Percentiles rank a stretch among this genome's conserved stretches.
These are phyloP conservation scores for Erysimum cheiranthoides DNA, from an alignment of 345 rosid species.

Conservation along the genomic window DNA sequence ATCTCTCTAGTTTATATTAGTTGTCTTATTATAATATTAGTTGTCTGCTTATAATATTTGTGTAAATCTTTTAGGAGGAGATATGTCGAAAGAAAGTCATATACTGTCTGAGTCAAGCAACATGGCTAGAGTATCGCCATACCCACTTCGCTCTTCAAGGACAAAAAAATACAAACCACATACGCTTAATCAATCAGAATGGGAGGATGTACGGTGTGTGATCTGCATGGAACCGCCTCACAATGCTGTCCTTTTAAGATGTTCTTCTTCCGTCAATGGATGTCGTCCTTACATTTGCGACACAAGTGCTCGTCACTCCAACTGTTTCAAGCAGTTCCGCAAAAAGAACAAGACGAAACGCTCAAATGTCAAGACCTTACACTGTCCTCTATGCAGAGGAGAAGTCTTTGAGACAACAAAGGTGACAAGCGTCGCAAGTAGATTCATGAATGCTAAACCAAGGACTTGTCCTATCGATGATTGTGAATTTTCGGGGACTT, in stretches of 20 bases:
- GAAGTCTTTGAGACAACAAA: conserved; percentile 79
- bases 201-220: conserved; percentile 79
- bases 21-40: too few relatives aligned
- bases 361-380: conserved; percentile 46
- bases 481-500: conserved; percentile 70
- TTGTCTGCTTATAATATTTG: neutral
- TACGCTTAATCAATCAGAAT: conserved; percentile 24
- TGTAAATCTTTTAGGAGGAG: neutral
- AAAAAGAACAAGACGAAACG: conserved; percentile 61
- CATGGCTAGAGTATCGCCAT: conserved; percentile 21
- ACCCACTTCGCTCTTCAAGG: conserved; percentile 34
- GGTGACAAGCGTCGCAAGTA: conserved; percentile 63
- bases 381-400: conserved; percentile 88
- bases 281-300: conserved; percentile 95
- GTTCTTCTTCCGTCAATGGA: conserved; percentile 82
- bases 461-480: conserved; percentile 77
- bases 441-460: conserved; percentile 63
- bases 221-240: conserved; percentile 91
- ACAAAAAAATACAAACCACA: neutral
- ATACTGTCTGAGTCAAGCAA: neutral
- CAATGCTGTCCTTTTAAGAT: conserved; percentile 82
- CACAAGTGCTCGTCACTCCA: conserved; percentile 83
- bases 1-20: neutral
- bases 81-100: neutral
- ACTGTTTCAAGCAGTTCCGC: conserved; percentile 82